phyloP scores from a whole-genome alignment of 1,284 basidiomycete genomes.

The Thecaphora thlaspeos region DNA sequence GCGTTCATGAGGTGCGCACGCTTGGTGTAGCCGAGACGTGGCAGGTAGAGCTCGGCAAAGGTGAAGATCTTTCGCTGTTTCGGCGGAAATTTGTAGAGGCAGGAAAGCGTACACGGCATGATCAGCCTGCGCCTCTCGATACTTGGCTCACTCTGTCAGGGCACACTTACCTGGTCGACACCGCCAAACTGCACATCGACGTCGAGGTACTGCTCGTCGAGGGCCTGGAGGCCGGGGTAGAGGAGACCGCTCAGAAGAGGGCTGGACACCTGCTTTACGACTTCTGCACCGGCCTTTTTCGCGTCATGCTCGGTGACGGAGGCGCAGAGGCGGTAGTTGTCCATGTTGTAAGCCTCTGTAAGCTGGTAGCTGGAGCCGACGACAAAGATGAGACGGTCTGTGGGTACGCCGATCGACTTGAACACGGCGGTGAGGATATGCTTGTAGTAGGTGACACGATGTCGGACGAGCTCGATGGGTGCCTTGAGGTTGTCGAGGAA shows the following conservation, averaged over 20 bases:
- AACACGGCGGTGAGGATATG: conserved; percentile 80
- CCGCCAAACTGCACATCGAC: conserved; percentile 99
- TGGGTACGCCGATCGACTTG: conserved; percentile 84
- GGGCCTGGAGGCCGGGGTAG: conserved; percentile 92
- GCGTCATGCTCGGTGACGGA: conserved; percentile 92
- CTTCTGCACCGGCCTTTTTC: conserved; percentile 98
- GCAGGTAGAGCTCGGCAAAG: conserved; percentile 92
- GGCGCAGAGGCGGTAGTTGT: conserved; percentile 87
- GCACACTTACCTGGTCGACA: conserved; percentile 77
- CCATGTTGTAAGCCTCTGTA: conserved; percentile 85
- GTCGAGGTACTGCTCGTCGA: conserved; percentile 94
- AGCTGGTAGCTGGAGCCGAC: conserved; percentile 91
- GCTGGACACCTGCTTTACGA: conserved; percentile 94
- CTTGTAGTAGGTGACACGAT: conserved; percentile 89
- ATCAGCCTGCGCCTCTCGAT: no score
- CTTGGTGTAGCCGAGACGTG: conserved; percentile 86
- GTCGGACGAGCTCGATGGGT: conserved; percentile 84
- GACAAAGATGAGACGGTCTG: conserved; percentile 70
- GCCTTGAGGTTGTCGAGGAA: conserved; percentile 98
- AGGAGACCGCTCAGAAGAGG: conserved; percentile 86
- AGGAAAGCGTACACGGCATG: no score
- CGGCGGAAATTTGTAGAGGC: neutral
- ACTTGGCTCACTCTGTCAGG: no score
- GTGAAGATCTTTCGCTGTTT: conserved; percentile 94
- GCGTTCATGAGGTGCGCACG: conserved; percentile 97